phyloP scores from a whole-genome alignment of 768 basidiomycete genomes.

The Inosperma sp. region DNA sequence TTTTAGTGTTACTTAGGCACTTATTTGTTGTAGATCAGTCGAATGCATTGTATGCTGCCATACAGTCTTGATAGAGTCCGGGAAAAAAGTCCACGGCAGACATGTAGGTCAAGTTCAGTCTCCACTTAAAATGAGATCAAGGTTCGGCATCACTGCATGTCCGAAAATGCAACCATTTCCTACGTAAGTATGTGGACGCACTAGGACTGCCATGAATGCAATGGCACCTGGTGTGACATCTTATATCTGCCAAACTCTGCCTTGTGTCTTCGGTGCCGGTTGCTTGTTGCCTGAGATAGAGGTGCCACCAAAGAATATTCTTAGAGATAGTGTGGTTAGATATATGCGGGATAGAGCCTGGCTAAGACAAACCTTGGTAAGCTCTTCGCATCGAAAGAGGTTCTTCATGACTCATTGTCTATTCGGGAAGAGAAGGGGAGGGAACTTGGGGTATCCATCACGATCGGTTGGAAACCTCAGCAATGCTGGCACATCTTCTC shows the following conservation, averaged over 20 bases:
- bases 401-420: neutral
- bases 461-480: neutral
- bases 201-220: constrained; percentile 1
- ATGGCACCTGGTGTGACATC: constrained; percentile 1
- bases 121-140: too few species aligned
- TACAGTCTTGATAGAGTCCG: too few species aligned
- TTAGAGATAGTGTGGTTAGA: neutral
- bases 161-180: too few species aligned
- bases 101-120: too few species aligned
- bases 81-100: too few species aligned
- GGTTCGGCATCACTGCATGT: too few species aligned
- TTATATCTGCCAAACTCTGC: neutral
- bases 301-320: neutral
- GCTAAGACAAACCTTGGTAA: neutral
- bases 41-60: too few species aligned
- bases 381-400: neutral
- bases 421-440: neutral
- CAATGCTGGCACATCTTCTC: neutral
- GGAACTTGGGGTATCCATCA: neutral
- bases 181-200: too few species aligned
- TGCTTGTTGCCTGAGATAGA: neutral
- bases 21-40: too few species aligned
- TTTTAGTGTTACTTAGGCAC: too few species aligned
- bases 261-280: neutral
- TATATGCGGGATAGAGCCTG: neutral